Evolutionary conservation across 495 filamentous ascomycete species (phyloP), one percentile per base, ranked within the genome.

Genomic region (Tuber aestivum): DNA sequence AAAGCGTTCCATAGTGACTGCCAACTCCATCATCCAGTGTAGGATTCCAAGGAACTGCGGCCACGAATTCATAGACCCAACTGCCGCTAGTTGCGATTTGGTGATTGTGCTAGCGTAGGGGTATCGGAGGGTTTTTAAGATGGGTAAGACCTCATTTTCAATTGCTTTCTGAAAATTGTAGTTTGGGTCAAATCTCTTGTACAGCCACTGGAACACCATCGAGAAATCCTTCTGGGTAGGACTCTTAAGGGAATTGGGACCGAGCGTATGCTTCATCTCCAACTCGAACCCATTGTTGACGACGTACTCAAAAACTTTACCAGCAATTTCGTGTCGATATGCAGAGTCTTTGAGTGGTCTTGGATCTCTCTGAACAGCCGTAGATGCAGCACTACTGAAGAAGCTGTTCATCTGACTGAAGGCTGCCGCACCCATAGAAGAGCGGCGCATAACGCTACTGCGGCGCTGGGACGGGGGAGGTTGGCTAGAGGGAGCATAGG

Each of bases 151-250:
- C 83, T 99, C 95, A 27, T 93, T 90, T 83, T 98, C 95, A 82
- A 98, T 97, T 3, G 50, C 48, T 41, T 82, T 82, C 48, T 90
- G 91, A 82, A 98, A 97, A 23, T 91, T 89, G 82, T 98, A 97
- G 74, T 91, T 91, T 0, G 95, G 94, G 82, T 99, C 95, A 75
- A 99, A 93, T 65, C 93, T 91, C 79, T 92, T 92, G 83, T 99
- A 99, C 1, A 99, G 88, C 92, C 94, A 99, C 84, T 97, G 94
- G 84, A 99, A 99, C 84, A 98, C 94, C 79, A 87, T 90, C 82
- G 94, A 93, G 85, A 98, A 99, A 83, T 99, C 95, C 82, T 98
- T 99, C 80, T 97, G 94, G 6, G 94, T 98, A n/a, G 95, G 96
- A 50, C 91, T 94, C 71, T 91, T 93, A 81, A 95, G 89, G 27